Evolutionary conservation across 2,329 filamentous ascomycete genomes (phyloP), one percentile per base, ranked within the genome.

Genomic region (Cladophialophora exuberans): DNA sequence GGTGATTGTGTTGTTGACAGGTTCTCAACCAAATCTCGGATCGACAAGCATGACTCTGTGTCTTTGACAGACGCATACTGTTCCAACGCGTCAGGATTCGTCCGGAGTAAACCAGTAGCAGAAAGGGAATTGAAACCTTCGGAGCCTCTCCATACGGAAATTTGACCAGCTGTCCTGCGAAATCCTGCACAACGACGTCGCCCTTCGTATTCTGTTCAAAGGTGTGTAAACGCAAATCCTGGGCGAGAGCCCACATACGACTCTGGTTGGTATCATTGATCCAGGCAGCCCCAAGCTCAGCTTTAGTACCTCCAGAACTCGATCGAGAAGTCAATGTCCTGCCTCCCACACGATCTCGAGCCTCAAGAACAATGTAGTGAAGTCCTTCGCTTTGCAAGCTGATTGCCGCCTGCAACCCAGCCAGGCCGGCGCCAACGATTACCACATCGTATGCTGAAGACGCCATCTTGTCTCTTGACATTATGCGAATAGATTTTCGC

Each of bases 331-430:
- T 77, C 67, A 71, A 78, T 0, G 76, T 80, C 65, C 82, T 83
- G 5, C 80, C 80, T 0, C 80, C 79, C 0, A 82, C 76, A 0
- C 77, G 72, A 35, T 79, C 70, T 3, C 74, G 69, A 1, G 79
- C 79, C 59, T 83, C 80, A 1, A 83, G 66, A 0, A 83, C 70
- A 0, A 75, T 53, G n/a, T 70, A 68, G 0, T 70, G 71, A 4
- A 77, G 63, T 1, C 74, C 74, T 0, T 70, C 69, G 1, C 64
- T 46, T 3, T 70, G 63, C 2, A 77, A 56, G 1, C 67, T 61
- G 6, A 65, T 44, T 1, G 75, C 75, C 0, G 75, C 73, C 18
- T 67, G 59, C 7, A 75, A 69, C 15, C 70, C 73, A 15, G 67
- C 68, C 10, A 76, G 64, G 3, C 78, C 78, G 0, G 75, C 78